Evolutionary conservation across 352 stramenopile species (phyloP), one percentile per base, ranked within the genome.

Genomic region (Globisporangium uncinulatum): DNA sequence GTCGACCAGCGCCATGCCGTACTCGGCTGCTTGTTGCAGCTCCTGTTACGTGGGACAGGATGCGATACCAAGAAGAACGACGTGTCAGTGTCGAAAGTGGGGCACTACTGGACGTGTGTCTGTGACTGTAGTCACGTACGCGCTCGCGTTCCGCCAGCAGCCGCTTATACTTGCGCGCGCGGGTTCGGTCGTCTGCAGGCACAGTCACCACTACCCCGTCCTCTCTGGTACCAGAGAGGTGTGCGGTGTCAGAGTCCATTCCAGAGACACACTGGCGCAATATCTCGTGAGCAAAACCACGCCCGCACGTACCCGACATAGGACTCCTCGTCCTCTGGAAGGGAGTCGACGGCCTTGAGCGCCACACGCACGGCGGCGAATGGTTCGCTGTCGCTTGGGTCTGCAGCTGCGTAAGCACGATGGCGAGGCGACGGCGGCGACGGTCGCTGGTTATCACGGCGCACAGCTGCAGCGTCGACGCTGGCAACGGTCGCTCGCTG

Each of bases 1-100:
- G 39, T 85, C 74, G n/a, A 95, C 57, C 36, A 95, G 71, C 32
- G 72, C 76, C 13, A 92, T 62, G 24, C 85, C 85, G 61, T 93
- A 93, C 61, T 89, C 79, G 6, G 79, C 85, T 17, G 85, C 85
- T 43, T 93, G 79, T 0, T 72, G 71, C 34, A 87, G 59, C 41
- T 95, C 85, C 85, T 95, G 4, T 43, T 54, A 44, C 58, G 54
- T n/a, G 42, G 43, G 32, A 62, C 39, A 44, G 10, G 13, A n/a
- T 11, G n/a, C 39, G 39, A 29, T 29, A 29, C 24, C 24, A 29
- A 29, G 2, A 29, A 29, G 24, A 29, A 29, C 24, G 24, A 29
- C 24, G 24, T 4, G 24, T 29, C 24, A 29, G 4, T 29, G 4
- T 1, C 24, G 24, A 29, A 1, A 29, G 24, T 29, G 24, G 24